Percentiles rank a stretch among this genome's conserved stretches.
Evolutionary conservation across 169 alveolate species (phyloP).

Genomic region (Cryptosporidium tyzzeri): DNA sequence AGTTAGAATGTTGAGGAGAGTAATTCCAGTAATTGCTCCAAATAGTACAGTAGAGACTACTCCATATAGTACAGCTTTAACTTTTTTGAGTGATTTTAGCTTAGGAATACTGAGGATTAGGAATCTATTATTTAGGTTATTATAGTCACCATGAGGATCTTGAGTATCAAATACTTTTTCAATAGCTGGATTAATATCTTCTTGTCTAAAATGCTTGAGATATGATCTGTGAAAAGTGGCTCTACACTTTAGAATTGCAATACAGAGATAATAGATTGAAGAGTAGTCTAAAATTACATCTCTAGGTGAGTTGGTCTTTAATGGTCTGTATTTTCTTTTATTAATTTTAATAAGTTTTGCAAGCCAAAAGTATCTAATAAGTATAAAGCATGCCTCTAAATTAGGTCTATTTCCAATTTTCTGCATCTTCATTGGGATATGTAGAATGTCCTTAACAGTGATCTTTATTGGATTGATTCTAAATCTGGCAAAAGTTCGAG

Average conservation of each 20-base stretch:
- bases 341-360: constrained; percentile 35
- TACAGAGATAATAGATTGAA: constrained; percentile 45
- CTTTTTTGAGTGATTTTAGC: constrained; percentile 44
- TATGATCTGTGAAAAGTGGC: constrained; percentile 65
- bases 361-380: constrained; percentile 39
- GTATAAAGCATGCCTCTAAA: constrained; percentile 41
- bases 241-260: constrained; percentile 53
- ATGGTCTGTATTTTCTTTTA: constrained; percentile 53
- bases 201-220: constrained; percentile 29
- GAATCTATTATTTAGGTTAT: constrained; percentile 33
- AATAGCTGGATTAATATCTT: constrained; percentile 15
- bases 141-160: constrained; percentile 43
- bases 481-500: constrained; percentile 54
- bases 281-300: constrained; percentile 64
- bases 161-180: constrained; percentile 52
- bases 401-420: constrained; percentile 30
- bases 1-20: constrained; percentile 16
- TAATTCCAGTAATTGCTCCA: constrained; percentile 50
- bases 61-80: constrained; percentile 29
- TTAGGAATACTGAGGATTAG: constrained; percentile 35
- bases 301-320: background rate
- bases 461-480: constrained; percentile 67
- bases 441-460: constrained; percentile 28
- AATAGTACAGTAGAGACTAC: constrained; percentile 47
- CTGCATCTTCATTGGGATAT: constrained; percentile 71